Evolutionary conservation across 2,329 filamentous ascomycete genomes (phyloP), one percentile per base, ranked within the genome.

Genomic region (Fusarium sp.): DNA sequence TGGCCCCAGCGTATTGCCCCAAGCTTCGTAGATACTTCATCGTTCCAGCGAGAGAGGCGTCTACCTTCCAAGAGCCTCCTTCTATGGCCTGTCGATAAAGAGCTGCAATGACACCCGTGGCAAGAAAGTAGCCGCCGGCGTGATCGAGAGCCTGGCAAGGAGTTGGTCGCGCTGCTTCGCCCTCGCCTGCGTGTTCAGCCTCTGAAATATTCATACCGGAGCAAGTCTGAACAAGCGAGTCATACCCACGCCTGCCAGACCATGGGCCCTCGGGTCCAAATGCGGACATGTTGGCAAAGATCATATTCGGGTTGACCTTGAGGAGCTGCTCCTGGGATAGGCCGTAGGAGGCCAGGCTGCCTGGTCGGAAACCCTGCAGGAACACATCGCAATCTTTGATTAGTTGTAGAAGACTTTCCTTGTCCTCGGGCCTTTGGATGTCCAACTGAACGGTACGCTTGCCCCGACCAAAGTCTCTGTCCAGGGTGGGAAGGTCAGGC

Each of bases 401-500:
- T 4, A 94, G 84, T 3, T 85, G 79, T 41, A 91, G 85, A 41
- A 94, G 91, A 1, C 80, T 78, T 10, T 81, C 79, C 24, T 88
- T 86, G 35, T 90, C 90, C 3, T 78, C 77, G 0, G 82, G 67
- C 0, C 85, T 81, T 68, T 89, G 89, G 5, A 94, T 84, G 68
- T 93, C 87, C 16, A 94, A 82, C 27, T 91, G 88, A 7, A 87
- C 85, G 2, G 90, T 87, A 74, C 91, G 90, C 78, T 94, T 94
- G 22, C 92, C 92, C 58, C 90, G 88, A 71, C 92, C 91, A 31
- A 91, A 87, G 75, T 93, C 92, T 1, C 92, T 85, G 75, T 93
- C 91, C 77, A 92, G 91, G 77, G 90, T 89, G 0, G 91, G 90
- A 0, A 93, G 88, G 69, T 93, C 91, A 1, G 89, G 88, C 9